phyloP scores from a whole-genome alignment of 768 basidiomycete species.

The Leccinum pellstonianum region DNA sequence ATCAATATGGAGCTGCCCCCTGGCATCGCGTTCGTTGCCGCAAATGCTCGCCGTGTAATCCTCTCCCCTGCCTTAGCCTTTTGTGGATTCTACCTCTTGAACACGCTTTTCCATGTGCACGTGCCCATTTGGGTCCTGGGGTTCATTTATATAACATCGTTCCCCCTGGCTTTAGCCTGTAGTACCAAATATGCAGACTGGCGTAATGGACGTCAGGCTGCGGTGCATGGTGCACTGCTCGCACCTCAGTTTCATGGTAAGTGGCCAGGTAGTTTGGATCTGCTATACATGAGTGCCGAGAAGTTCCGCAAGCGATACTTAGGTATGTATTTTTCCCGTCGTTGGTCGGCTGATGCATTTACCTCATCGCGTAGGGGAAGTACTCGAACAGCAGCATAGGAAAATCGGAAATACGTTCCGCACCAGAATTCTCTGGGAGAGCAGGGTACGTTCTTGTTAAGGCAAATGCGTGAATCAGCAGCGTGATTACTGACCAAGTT shows the following conservation, averaged over 20 bases:
- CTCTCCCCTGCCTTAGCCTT: slow-evolving; percentile 19
- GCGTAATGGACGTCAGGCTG: slow-evolving; percentile 14
- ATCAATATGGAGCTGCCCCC: slow-evolving; percentile 34
- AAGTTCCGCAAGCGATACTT: slow-evolving; percentile 29
- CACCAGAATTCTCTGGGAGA: slow-evolving; percentile 37
- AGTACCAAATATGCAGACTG: slow-evolving; percentile 15
- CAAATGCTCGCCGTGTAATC: slow-evolving; percentile 25
- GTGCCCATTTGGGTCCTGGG: slow-evolving; percentile 18
- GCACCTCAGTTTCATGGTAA: slow-evolving; percentile 34
- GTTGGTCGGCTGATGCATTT: background rate
- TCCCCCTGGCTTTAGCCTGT: slow-evolving; percentile 22
- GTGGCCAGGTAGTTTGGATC: slow-evolving; percentile 39
- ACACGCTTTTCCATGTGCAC: slow-evolving; percentile 5
- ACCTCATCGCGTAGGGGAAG: slow-evolving; percentile 27
- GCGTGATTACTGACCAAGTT: background rate
- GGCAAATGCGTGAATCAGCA: background rate
- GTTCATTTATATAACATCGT: slow-evolving; percentile 21
- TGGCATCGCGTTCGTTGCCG: slow-evolving; percentile 29
- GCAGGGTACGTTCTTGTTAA: slow-evolving; percentile 30
- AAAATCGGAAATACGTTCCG: slow-evolving; percentile 34
- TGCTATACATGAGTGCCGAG: slow-evolving; percentile 23
- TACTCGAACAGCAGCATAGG: slow-evolving; percentile 22
- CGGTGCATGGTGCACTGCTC: slow-evolving; percentile 29
- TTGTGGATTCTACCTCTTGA: slow-evolving; percentile 13
- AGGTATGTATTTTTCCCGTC: slow-evolving; percentile 21